Base-by-base conservation (phyloP, 148 eudicot species). In the Amaranthus cruentus region DNA sequence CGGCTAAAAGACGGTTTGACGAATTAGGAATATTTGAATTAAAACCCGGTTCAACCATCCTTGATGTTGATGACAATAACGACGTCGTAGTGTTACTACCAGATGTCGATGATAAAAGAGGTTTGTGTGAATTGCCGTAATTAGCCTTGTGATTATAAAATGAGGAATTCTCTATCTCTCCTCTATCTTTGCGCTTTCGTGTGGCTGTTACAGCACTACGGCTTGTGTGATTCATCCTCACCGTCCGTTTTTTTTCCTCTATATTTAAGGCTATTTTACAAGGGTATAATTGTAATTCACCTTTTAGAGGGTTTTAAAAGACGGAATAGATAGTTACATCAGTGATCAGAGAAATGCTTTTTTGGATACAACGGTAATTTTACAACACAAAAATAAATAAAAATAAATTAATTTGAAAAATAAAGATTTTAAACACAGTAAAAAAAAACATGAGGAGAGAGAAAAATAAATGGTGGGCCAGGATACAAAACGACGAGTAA, bases 121-220 rank as follows among this genome's bases (percentile, higher is more conserved):
- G 43, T 49, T 75, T 70, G 11, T 57, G 60, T 44, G 68, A 44
- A 48, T 53, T 75, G 7, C 74, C 79, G 64, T 71, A 75, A 75
- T 48, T 75, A 13, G 73, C 82, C 82, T 59, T 80, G 65, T 65
- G 62, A 7, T 50, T 66, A 64, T 70, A 79, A 50, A 80, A 66
- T 4, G 75, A 56, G 4, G 79, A 52, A 66, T 72, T 62, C n/a
- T 72, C 59, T 2, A 74, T 44, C 43, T 80, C 76, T 28, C 83
- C 89, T 72, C 83, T 77, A 69, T 85, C 94, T 79, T 89, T 89
- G 4, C 94, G 89, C 82, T 89, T 89, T 49, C 88, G 85, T 51
- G 86, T 46, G 70, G 93, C 82, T 62, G 91, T 72, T 49, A 72
- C 58, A 10, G 79, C 62, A 55, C 79, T 76, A 6, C 88, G 84